Base-by-base conservation (phyloP, 805 yeast genomes). In the Metschnikowia corniflorae region DNA sequence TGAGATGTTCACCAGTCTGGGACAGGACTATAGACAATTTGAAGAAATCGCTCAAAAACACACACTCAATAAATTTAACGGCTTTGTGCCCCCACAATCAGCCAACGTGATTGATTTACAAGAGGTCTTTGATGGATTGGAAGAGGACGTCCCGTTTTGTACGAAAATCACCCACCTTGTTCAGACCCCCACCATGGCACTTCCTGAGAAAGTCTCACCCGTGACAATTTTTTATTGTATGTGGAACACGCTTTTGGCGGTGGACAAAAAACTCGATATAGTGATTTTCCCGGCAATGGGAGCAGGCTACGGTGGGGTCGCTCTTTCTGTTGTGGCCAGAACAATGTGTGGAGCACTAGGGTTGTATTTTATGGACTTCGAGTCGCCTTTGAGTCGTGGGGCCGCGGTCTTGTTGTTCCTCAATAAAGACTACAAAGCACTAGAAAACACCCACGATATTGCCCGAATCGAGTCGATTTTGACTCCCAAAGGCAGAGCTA, bases 271-370 rank as follows among this genome's bases (percentile, higher is more conserved):
- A 7, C n/a, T 40, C 4, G 38, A 33, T 7, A 46, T 44, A 25
- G 29, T 54, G 25, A 33, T 57, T 6, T 37, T 57, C n/a, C 62
- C 62, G 2, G 60, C 56, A 2, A 39, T 57, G 8, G 62, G 60
- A 6, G 51, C 60, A 3, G 62, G 62, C 1, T 51, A 47, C 37
- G 62, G 62, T 4, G 40, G 41, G 2, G 24, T 55, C 14, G 48
- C 46, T 22, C 40, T 40, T 8, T 37, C 31, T 6, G 37, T 29
- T 7, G 52, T 46, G 7, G 53, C 56, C 3, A 46, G 44, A 18
- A 24, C 47, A 13, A 54, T 57, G 46, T 29, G 50, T 15, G 54
- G 53, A 12, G 56, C 60, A 2, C 27, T 47, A 6, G 39, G 46
- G 7, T 18, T 57, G 1, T 51, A 36, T 37, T 43, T 43, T 31